Evolutionary conservation across 2,329 filamentous ascomycete species (phyloP).

Genomic region (Penicillium sp.): DNA sequence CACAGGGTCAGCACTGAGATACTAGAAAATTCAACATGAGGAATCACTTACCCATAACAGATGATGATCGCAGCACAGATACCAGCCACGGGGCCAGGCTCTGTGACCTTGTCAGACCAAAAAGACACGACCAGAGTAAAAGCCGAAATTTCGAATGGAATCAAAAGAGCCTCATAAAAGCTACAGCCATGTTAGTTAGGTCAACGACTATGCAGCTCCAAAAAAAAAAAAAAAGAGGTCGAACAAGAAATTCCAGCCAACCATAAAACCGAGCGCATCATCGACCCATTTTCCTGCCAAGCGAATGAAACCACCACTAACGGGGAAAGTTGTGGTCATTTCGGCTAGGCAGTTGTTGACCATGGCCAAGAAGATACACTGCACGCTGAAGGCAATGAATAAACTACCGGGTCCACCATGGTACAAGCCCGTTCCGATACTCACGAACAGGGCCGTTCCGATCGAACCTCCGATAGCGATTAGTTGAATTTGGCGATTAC

Average conservation of each 20-base stretch:
- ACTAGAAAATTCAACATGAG: not conserved
- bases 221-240: constrained; percentile 3
- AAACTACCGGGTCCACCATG: constrained; percentile 41
- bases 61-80: constrained; percentile 30
- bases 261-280: constrained; percentile 46
- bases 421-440: constrained; percentile 39
- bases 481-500: constrained; percentile 27
- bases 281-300: constrained; percentile 48
- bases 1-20: not conserved
- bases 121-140: constrained; percentile 43
- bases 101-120: constrained; percentile 38
- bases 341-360: constrained; percentile 46
- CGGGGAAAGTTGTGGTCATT: constrained; percentile 46
- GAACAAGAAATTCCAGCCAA: constrained; percentile 50
- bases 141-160: constrained; percentile 46
- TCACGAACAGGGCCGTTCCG: constrained; percentile 41
- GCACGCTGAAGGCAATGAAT: constrained; percentile 36
- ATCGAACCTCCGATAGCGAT: constrained; percentile 45
- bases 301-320: constrained; percentile 43
- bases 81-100: constrained; percentile 34
- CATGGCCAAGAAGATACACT: constrained; percentile 34
- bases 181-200: constrained; percentile 5
- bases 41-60: constrained; percentile 25
- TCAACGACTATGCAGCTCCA: not conserved
- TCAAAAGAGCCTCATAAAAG: constrained; percentile 42